phyloP scores from a whole-genome alignment of 169 alveolate genomes.

The Plasmodium relictum region DNA sequence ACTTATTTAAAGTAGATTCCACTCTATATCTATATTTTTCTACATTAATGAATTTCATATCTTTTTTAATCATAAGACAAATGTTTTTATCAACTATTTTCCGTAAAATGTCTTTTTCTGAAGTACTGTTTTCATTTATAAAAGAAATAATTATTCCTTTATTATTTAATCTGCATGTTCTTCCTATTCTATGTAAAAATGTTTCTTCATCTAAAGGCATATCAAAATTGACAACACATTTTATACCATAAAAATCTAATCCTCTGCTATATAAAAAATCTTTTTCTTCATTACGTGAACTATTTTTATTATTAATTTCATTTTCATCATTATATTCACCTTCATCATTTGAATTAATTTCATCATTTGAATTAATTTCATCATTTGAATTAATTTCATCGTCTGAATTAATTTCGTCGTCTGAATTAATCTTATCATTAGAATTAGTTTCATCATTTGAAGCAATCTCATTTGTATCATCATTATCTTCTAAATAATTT shows the following conservation, averaged over 20 bases:
- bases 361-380: not conserved
- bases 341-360: slow-evolving; percentile 19
- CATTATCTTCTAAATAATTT: not conserved
- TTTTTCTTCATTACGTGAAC: slow-evolving; percentile 74
- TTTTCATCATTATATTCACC: slow-evolving; percentile 59
- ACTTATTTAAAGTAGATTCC: slow-evolving; percentile 42
- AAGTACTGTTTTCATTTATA: slow-evolving; percentile 81
- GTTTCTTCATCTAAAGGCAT: slow-evolving; percentile 95
- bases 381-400: not conserved
- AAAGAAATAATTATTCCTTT: slow-evolving; percentile 90
- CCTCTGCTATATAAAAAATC: slow-evolving; percentile 91
- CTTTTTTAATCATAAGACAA: slow-evolving; percentile 17
- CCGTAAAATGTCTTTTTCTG: slow-evolving; percentile 48
- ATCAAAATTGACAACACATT: slow-evolving; percentile 96
- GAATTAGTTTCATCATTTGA: not conserved
- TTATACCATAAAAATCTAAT: slow-evolving; percentile 96
- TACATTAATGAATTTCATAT: slow-evolving; percentile 5
- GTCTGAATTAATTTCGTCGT: not conserved
- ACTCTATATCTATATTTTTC: slow-evolving; percentile 71
- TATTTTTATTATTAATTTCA: slow-evolving; percentile 65
- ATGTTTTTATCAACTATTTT: slow-evolving; percentile 28
- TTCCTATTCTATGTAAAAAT: slow-evolving; percentile 98
- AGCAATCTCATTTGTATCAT: no score
- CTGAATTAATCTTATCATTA: not conserved
- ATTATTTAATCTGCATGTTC: slow-evolving; percentile 98